Evolutionary conservation across 2,329 filamentous ascomycete species (phyloP).

Genomic region (Septoria linicola): DNA sequence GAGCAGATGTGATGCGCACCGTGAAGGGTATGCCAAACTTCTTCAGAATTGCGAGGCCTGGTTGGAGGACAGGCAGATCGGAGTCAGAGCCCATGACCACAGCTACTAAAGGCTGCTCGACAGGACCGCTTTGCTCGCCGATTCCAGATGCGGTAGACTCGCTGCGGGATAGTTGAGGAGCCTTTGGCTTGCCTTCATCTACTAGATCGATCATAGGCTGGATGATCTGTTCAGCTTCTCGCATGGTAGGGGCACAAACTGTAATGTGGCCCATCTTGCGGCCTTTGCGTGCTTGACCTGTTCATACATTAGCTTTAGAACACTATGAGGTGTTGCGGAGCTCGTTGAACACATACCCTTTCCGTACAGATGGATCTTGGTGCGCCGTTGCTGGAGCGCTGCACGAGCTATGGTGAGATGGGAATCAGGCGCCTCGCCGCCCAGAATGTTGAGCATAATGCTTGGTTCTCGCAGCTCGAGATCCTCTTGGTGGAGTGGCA

Average conservation of each 20-base stretch:
- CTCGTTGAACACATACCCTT: slow-evolving; percentile 55
- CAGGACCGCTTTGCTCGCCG: background rate
- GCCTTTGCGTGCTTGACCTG: slow-evolving; percentile 67
- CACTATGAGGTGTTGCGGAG: background rate
- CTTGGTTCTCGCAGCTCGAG: slow-evolving; percentile 59
- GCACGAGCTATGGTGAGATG: slow-evolving; percentile 59
- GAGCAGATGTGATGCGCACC: slow-evolving; percentile 73
- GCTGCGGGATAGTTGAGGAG: slow-evolving; percentile 30
- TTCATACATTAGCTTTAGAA: background rate
- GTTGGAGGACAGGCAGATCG: slow-evolving; percentile 66
- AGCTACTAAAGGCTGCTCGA: slow-evolving; percentile 60
- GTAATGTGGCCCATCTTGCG: slow-evolving; percentile 97
- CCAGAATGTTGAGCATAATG: slow-evolving; percentile 81
- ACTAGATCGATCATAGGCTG: slow-evolving; percentile 68
- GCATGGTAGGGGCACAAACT: slow-evolving; percentile 66
- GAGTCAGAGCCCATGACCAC: slow-evolving; percentile 85
- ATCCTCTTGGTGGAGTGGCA: slow-evolving; percentile 53
- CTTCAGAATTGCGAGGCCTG: slow-evolving; percentile 64
- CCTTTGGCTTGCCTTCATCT: slow-evolving; percentile 55
- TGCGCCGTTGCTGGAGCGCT: slow-evolving; percentile 58
- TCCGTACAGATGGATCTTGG: slow-evolving; percentile 80
- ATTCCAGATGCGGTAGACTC: slow-evolving; percentile 20
- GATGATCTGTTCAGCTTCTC: slow-evolving; percentile 65
- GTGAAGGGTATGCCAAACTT: slow-evolving; percentile 72
- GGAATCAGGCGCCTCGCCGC: slow-evolving; percentile 63